These are phyloP conservation scores for Cyberlindnera lachancei DNA, from an alignment of 805 yeast genomes.

Conservation along the genomic window DNA sequence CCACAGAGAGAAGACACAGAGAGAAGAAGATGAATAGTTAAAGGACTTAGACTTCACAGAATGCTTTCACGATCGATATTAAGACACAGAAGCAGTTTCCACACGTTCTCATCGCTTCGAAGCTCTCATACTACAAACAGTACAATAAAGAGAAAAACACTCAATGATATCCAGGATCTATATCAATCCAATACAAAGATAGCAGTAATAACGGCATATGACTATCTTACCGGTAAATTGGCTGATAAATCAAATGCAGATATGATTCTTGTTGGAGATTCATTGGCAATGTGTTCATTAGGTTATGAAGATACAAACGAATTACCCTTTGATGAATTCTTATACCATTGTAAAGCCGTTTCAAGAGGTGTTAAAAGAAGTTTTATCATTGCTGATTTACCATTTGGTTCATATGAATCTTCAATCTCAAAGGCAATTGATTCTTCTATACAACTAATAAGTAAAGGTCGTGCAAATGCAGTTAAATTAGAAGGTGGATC, in stretches of 20 bases:
- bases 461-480: conserved; percentile 51
- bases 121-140: conserved; percentile 4
- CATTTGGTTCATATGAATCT: conserved; percentile 79
- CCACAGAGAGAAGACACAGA: too few relatives aligned
- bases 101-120: background rate
- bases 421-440: conserved; percentile 55
- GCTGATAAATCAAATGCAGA: conserved; percentile 66
- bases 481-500: conserved; percentile 82
- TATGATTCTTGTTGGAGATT: conserved; percentile 78
- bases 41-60: too few relatives aligned
- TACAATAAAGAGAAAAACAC: conserved; percentile 23
- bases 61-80: too few relatives aligned
- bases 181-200: conserved; percentile 32
- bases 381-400: conserved; percentile 75
- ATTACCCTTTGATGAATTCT: conserved; percentile 70
- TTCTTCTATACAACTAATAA: conserved; percentile 48
- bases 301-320: conserved; percentile 77
- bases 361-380: conserved; percentile 60
- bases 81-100: conserved; percentile 2
- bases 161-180: conserved; percentile 32
- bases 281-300: conserved; percentile 84
- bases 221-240: conserved; percentile 64
- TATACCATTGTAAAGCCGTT: conserved; percentile 71
- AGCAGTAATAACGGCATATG: conserved; percentile 77
- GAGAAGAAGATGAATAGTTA: too few relatives aligned